Evolutionary conservation across 345 rosid genomes (phyloP).

Genomic region (Limnanthes douglasii): DNA sequence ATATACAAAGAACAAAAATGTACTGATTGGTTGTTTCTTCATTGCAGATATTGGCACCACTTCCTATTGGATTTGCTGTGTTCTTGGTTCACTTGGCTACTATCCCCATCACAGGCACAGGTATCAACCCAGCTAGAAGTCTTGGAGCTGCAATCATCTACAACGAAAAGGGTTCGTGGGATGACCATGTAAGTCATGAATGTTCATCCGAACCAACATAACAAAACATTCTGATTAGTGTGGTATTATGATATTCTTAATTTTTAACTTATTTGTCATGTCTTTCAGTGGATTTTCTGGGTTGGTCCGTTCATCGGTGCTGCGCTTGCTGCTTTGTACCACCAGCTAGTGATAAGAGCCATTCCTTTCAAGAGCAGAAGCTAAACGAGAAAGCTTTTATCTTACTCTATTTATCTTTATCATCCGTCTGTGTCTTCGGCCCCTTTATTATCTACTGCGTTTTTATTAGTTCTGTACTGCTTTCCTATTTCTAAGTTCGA

Average conservation of each 20-base stretch:
- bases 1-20: not conserved
- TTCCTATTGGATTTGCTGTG: conserved; percentile 57
- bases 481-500: too few species aligned
- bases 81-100: conserved; percentile 63
- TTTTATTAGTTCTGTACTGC: too few species aligned
- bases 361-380: conserved; percentile 40
- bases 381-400: too few species aligned
- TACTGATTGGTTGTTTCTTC: not conserved
- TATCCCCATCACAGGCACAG: conserved; percentile 53
- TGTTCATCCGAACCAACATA: too few species aligned
- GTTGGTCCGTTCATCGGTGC: conserved; percentile 69
- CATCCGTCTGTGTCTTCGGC: too few species aligned
- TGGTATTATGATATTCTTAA: not conserved
- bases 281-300: conserved; percentile 63
- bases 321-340: conserved; percentile 64
- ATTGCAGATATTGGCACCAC: conserved; percentile 46
- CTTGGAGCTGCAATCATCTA: conserved; percentile 60
- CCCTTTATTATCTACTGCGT: too few species aligned
- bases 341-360: conserved; percentile 59
- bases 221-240: not conserved
- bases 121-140: conserved; percentile 60
- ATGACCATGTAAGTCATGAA: conserved; percentile 37
- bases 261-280: not conserved
- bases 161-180: conserved; percentile 36
- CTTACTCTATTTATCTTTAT: too few species aligned